Evolutionary conservation across 305 asterid genomes (phyloP), one percentile per base, ranked within the genome.

Genomic region (Fraxinus floribunda): DNA sequence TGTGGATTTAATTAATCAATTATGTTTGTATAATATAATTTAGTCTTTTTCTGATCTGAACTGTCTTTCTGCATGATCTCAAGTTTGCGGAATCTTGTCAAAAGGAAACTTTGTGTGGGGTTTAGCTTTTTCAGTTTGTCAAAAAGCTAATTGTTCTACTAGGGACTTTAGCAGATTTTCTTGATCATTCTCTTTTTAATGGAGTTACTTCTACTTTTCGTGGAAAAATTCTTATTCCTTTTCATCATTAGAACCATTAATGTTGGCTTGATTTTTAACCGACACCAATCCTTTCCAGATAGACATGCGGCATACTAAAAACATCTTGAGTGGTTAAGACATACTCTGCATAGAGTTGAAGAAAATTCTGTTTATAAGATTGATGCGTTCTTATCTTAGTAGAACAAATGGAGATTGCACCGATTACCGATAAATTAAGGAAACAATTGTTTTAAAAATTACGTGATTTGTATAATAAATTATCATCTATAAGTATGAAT

Each of bases 1-100:
- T 85, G 88, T 85, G 83, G 76, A 85, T 87, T 90, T 87, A 87
- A 86, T 84, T 82, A 88, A 79, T 88, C 86, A 82, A 86, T 83
- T 46, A 82, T 87, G 80, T 83, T 81, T 87, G 82, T 86, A 70
- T 68, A 82, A 38, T 83, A 34, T 81, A 10, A 84, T 87, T 78
- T 57, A 6, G 72, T 29, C 20, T 10, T 36, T 4, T 68, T 10
- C 8, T 68, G 18, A 13, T 68, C 30, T 20, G 70, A 20, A 60
- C 70, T 60, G 11, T 60, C 20, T 68, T 29, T 68, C 18, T 68
- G 39, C 75, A 68, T 68, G 75, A 68, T 72, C 64, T 62, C 52
- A 57, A 52, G 11, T 77, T 20, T 39, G 71, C 29, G 7, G 55
- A 82, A 44, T 79, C 83, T 82, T 81, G 81, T 80, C 83, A 78